These are phyloP conservation scores for Ophiostoma montium DNA, from an alignment of 2,329 filamentous ascomycete species.

Conservation along the genomic window DNA sequence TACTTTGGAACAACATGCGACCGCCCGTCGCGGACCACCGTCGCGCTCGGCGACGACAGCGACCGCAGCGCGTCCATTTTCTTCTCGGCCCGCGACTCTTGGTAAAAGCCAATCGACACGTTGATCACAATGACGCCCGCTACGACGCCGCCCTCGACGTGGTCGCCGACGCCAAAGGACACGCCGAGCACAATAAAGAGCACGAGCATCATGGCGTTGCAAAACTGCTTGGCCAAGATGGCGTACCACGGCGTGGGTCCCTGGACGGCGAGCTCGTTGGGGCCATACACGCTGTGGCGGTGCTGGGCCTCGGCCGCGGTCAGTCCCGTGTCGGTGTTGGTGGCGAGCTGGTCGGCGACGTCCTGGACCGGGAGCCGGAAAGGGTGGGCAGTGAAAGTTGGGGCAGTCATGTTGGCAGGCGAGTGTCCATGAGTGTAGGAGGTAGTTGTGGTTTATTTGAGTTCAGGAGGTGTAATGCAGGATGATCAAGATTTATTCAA, in stretches of 20 bases:
- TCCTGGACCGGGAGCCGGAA: conserved; percentile 47
- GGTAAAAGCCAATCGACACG: conserved; percentile 52
- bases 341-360: conserved; percentile 47
- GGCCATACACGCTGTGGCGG: conserved; percentile 45
- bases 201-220: conserved; percentile 60
- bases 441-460: no score
- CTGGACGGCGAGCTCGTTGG: conserved; percentile 57
- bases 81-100: conserved; percentile 51
- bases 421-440: background rate
- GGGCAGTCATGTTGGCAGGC: background rate
- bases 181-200: conserved; percentile 64
- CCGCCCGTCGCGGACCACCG: conserved; percentile 45
- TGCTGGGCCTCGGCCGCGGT: conserved; percentile 43
- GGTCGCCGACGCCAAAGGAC: conserved; percentile 47
- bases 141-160: conserved; percentile 22
- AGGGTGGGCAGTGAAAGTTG: conserved; percentile 35
- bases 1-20: conserved; percentile 43
- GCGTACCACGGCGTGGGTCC: conserved; percentile 56
- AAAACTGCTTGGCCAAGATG: conserved; percentile 57
- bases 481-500: no score
- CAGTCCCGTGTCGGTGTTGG: conserved; percentile 54
- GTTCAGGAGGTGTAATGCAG: no score
- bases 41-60: conserved; percentile 49
- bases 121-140: conserved; percentile 39
- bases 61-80: conserved; percentile 50